Base-by-base conservation (phyloP, 176 grass and related monocot species). In the Musa acuminata region DNA sequence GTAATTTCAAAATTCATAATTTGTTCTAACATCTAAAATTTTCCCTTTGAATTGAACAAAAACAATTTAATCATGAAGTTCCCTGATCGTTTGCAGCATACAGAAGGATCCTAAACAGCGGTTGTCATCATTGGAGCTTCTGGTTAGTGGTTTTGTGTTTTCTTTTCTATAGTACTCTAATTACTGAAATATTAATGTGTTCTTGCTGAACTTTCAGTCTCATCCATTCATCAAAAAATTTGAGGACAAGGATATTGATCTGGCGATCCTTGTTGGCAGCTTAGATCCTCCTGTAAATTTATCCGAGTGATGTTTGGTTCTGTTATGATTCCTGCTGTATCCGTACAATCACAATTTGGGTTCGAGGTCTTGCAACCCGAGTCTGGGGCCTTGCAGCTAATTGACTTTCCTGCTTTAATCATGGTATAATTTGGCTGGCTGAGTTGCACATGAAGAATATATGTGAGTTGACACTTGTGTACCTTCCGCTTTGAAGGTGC, bases 151-250 rank as follows among this genome's bases (percentile, higher is more conserved):
- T 82, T 8, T 63, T 51, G 72, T 73, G 17, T 57, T 52, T 66
- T 17, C 23, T 63, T 29, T 55, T 72, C 71, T 68, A 10, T 26
- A 78, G 4, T 49, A 43, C 49, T 25, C 8, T 8, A 62, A 11
- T 25, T 62, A 71, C n/a, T 9, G 63, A 57, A 25, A 68, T 1
- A 52, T 86, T 21, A 80, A 52, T 70, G 17, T 1, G 0, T 5
- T 1, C 62, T 62, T 29, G 12, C 75, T 25, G 24, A 55, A 16
- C 22, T 62, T 80, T 78, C 90, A 98, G 94, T 79, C 81, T 72
- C 94, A 98, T 55, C 80, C 94, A 35, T 98, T 98, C 73, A 91
- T 98, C 80, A 93, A 98, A 81, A 98, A 89, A 76, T 98, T 98
- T 23, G 94, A 91, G 80, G 94, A 83, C 57, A 90, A 98, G 72